Evolutionary conservation across 2,329 filamentous ascomycete genomes (phyloP).

Genomic region (Fusarium lateritium): DNA sequence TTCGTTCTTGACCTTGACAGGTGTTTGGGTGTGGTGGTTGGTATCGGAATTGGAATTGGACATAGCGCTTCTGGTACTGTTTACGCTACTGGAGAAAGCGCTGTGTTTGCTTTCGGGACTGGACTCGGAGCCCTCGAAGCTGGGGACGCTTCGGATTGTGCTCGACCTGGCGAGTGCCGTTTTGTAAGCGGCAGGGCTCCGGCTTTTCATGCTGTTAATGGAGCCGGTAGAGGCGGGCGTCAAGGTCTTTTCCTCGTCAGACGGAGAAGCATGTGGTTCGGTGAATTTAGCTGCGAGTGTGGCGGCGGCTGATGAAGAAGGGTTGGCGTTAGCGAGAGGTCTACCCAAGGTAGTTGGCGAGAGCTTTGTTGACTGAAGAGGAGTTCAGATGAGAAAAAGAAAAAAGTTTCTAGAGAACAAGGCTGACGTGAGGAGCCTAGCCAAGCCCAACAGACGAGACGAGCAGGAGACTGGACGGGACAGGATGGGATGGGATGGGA

Average conservation of each 20-base stretch:
- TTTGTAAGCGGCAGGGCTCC: conserved; percentile 52
- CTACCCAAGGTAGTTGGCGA: neutral
- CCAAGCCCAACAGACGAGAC: conserved; percentile 10
- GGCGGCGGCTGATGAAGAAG: conserved; percentile 39
- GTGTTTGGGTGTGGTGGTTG: conserved; percentile 52
- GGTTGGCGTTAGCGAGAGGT: conserved; percentile 37
- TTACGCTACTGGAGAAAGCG: conserved; percentile 69
- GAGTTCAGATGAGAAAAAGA: conserved; percentile 9
- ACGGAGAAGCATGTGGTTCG: conserved; percentile 51
- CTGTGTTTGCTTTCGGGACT: conserved; percentile 64
- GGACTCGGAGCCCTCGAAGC: conserved; percentile 66
- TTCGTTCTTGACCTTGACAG: conserved; percentile 57
- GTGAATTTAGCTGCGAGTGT: conserved; percentile 37
- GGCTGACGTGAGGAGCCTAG: conserved; percentile 38
- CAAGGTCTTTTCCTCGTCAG: conserved; percentile 52
- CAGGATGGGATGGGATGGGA: conserved; percentile 25
- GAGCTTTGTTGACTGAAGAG: conserved; percentile 1
- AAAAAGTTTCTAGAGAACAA: conserved; percentile 17
- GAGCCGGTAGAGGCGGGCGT: conserved; percentile 57
- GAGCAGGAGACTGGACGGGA: conserved; percentile 24
- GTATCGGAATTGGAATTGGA: conserved; percentile 59
- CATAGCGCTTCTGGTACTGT: conserved; percentile 66
- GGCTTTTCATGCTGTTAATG: conserved; percentile 59
- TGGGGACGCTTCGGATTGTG: conserved; percentile 71
- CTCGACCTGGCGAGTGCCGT: conserved; percentile 52